Evolutionary conservation across 805 yeast genomes (phyloP).

Genomic region (Candida golubevii): DNA sequence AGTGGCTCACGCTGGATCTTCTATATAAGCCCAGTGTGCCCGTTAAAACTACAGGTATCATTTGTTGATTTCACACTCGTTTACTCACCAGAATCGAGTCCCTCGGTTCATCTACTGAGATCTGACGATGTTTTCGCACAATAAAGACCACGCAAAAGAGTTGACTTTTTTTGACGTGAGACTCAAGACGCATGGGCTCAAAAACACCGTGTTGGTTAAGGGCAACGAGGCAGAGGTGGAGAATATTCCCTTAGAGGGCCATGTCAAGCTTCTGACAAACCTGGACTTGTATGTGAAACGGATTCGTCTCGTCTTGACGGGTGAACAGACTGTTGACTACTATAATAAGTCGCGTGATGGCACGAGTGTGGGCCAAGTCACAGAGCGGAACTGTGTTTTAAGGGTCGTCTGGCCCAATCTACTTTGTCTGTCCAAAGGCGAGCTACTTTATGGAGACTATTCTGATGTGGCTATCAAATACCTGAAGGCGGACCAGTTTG

Average conservation of each 20-base stretch:
- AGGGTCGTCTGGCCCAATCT: constrained; percentile 48
- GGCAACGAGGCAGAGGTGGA: constrained; percentile 46
- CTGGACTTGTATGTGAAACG: constrained; percentile 38
- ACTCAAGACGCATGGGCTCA: constrained; percentile 37
- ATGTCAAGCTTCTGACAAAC: constrained; percentile 43
- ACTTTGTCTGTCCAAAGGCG: constrained; percentile 37
- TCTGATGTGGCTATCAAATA: constrained; percentile 31
- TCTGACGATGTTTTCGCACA: constrained; percentile 10
- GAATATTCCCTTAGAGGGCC: constrained; percentile 41
- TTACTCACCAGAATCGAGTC: not conserved
- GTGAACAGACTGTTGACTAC: constrained; percentile 42
- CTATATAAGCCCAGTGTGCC: too few species aligned
- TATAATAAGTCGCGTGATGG: constrained; percentile 30
- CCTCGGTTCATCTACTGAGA: not conserved
- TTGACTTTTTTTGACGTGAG: constrained; percentile 36
- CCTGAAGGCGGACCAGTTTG: constrained; percentile 16
- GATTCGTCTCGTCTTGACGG: constrained; percentile 37
- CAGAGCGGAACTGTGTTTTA: constrained; percentile 37
- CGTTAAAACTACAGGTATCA: too few species aligned
- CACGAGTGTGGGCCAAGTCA: constrained; percentile 27
- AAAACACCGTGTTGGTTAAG: constrained; percentile 38
- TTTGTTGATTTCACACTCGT: not conserved
- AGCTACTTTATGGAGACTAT: constrained; percentile 36
- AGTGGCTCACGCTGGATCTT: too few species aligned
- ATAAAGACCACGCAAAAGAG: constrained; percentile 14